These are phyloP conservation scores for Stipa capillata DNA, from an alignment of 176 grass and related monocot genomes.

Conservation along the genomic window DNA sequence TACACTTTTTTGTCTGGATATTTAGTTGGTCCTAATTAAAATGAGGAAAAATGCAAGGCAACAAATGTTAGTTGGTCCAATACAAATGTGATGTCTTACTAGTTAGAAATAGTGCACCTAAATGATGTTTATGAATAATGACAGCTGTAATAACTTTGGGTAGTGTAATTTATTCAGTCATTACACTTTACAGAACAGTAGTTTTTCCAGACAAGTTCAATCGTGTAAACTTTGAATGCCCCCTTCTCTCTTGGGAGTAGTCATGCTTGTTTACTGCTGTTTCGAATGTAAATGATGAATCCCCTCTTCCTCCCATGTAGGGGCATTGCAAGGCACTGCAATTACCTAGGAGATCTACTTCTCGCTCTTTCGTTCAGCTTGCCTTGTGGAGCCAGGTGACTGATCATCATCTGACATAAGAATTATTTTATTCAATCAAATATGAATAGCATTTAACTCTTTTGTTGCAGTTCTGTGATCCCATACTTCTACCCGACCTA, in stretches of 20 bases:
- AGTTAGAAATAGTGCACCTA: background rate
- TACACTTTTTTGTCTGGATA: background rate
- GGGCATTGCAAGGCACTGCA: conserved; percentile 91
- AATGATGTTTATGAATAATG: background rate
- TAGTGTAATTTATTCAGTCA: background rate
- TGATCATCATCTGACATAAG: background rate
- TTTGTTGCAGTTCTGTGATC: conserved; percentile 57
- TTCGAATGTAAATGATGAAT: background rate
- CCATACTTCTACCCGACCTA: conserved; percentile 95
- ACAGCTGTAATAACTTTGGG: background rate
- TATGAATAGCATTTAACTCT: background rate
- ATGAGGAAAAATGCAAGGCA: background rate
- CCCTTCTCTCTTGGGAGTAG: background rate
- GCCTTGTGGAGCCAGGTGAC: conserved; percentile 86
- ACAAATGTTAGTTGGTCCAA: background rate
- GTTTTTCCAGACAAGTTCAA: background rate
- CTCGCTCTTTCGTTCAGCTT: conserved; percentile 92
- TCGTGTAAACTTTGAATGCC: background rate
- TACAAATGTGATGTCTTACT: background rate
- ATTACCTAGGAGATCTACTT: conserved; percentile 84
- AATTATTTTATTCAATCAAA: background rate
- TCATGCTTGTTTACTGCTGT: background rate
- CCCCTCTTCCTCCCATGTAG: conserved; percentile 15
- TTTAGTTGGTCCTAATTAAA: background rate
- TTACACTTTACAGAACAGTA: background rate